phyloP scores from a whole-genome alignment of 495 filamentous ascomycete species.

The Lasiosphaeria hispida region DNA sequence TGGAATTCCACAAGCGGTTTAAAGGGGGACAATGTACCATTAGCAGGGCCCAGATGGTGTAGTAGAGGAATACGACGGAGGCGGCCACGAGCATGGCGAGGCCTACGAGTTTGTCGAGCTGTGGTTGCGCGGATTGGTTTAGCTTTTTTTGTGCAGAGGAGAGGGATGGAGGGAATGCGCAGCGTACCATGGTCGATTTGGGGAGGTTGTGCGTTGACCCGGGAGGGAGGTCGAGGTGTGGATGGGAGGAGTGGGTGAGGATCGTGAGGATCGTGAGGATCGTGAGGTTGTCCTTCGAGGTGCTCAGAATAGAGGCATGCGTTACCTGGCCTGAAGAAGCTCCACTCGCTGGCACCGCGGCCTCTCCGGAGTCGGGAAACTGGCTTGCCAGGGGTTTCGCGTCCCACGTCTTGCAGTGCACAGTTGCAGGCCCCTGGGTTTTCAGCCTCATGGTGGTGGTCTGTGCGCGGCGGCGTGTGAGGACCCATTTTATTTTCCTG shows the following conservation, averaged over 20 bases:
- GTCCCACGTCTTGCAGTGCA: slow-evolving; percentile 6
- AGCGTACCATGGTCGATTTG: slow-evolving; percentile 39
- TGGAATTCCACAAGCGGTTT: slow-evolving; percentile 1
- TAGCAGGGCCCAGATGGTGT: slow-evolving; percentile 94
- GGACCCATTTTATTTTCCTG: slow-evolving; percentile 1
- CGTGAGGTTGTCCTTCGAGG: slow-evolving; percentile 3
- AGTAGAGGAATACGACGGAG: slow-evolving; percentile 95
- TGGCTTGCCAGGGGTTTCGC: slow-evolving; percentile 33
- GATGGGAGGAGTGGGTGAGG: not conserved
- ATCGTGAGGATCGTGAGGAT: not conserved
- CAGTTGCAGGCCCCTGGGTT: too few species aligned
- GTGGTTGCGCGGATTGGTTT: slow-evolving; percentile 22
- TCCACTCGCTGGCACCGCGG: slow-evolving; percentile 16
- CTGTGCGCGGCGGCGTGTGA: not conserved
- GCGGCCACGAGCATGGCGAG: slow-evolving; percentile 96
- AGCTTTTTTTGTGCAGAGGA: not conserved
- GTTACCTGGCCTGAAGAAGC: slow-evolving; percentile 7
- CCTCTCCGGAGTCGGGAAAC: slow-evolving; percentile 13
- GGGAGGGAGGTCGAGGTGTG: not conserved
- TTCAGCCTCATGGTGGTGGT: not conserved
- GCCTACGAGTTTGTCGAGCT: slow-evolving; percentile 96
- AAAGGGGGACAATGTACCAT: slow-evolving; percentile 62
- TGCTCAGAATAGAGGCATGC: not conserved
- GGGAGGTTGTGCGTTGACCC: slow-evolving; percentile 3
- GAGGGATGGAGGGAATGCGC: not conserved